Conservation (phyloP, 495 filamentous ascomycete genomes). For the Pseudoneurospora amorphoporcata region DNA sequence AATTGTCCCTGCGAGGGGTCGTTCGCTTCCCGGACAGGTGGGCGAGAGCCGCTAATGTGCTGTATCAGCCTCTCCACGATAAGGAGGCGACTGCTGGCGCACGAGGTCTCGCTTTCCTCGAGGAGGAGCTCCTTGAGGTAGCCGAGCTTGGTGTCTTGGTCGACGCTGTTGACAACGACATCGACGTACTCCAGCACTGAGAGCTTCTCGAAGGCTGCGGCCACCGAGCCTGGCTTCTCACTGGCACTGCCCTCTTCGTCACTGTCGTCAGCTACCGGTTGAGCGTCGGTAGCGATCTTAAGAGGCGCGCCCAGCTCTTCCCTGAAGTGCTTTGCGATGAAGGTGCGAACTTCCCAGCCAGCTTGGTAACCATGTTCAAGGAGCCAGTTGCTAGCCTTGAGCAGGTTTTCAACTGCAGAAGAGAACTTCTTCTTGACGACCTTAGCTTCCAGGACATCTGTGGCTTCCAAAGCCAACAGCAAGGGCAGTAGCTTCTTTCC, state of each 20-base stretch:
- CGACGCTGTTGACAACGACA: constrained; percentile 8
- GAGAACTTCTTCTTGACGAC: constrained; percentile 3
- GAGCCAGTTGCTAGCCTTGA: constrained; percentile 22
- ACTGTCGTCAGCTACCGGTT: neutral
- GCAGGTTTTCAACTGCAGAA: constrained; percentile 3
- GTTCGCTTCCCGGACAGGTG: neutral
- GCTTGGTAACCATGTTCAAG: constrained; percentile 14
- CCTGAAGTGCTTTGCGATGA: constrained; percentile 23
- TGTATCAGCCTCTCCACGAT: constrained; percentile 18
- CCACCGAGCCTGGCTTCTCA: neutral
- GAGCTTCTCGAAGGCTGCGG: constrained; percentile 6
- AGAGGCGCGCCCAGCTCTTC: constrained; percentile 10
- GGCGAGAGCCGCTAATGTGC: constrained; percentile 13
- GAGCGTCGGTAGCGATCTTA: constrained; percentile 7
- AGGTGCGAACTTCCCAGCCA: constrained; percentile 31
- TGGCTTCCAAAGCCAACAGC: constrained; percentile 12
- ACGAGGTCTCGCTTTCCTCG: neutral
- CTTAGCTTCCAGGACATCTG: constrained; percentile 6
- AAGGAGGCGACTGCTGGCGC: constrained; percentile 7
- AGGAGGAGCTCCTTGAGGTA: constrained; percentile 16
- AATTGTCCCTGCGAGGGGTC: constrained; percentile 1
- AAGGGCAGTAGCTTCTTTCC: constrained; percentile 8
- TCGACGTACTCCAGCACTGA: constrained; percentile 17
- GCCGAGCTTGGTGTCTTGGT: constrained; percentile 16
- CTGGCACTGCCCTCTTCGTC: neutral